A percentile compares a stretch with the other conserved stretches of the same genome.
Conservation (phyloP, 164 flowering plant species). For the Nymphaea thermarum region DNA sequence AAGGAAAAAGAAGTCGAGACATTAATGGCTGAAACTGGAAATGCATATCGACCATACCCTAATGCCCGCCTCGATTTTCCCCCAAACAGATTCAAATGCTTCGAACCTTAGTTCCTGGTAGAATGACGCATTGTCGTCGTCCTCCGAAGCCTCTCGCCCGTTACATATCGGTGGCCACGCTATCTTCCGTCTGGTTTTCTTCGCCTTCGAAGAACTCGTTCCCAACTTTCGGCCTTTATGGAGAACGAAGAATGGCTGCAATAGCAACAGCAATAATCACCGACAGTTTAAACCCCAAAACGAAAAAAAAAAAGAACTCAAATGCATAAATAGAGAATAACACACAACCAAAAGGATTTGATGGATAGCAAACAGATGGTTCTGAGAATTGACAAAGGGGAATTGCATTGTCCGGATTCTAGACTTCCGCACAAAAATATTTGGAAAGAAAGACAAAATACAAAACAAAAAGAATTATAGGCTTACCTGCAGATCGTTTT, state of each 20-base stretch:
- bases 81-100: constrained; percentile 59
- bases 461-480: no score
- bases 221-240: constrained; percentile 42
- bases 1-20: not conserved
- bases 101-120: constrained; percentile 27
- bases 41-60: constrained; percentile 16
- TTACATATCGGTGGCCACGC: constrained; percentile 16
- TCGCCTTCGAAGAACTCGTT: constrained; percentile 11
- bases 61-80: constrained; percentile 43
- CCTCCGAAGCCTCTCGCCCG: constrained; percentile 8
- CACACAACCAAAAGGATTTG: no score
- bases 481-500: constrained; percentile 21
- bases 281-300: no score
- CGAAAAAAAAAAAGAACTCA: not conserved
- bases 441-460: not conserved
- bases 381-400: no score
- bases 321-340: not conserved
- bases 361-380: no score
- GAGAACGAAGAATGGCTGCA: constrained; percentile 72
- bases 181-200: constrained; percentile 38
- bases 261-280: no score
- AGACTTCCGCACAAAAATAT: not conserved
- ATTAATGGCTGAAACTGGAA: not conserved
- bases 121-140: constrained; percentile 5
- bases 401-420: no score